Conservation (phyloP, 1,139 yeast species). For the Meyerozyma guilliermondii region DNA sequence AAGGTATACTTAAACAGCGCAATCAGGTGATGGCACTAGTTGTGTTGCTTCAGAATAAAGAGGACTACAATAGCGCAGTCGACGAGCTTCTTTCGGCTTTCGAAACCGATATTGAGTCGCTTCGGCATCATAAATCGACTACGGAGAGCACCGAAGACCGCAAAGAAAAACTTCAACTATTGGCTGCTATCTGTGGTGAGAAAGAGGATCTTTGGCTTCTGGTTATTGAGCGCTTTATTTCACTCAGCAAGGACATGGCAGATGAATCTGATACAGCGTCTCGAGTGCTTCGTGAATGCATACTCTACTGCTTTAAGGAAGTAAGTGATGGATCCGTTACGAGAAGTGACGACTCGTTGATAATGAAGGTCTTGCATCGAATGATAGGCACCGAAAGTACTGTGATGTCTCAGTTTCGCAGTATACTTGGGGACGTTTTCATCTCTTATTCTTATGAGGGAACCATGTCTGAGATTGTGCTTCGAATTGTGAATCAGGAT, state of each 20-base stretch:
- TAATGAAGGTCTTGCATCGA: constrained; percentile 8
- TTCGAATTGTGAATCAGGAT: constrained; percentile 50
- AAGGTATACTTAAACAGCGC: neutral
- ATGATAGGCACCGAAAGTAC: constrained; percentile 7
- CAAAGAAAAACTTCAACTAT: constrained; percentile 4
- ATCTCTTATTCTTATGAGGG: constrained; percentile 62
- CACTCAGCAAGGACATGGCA: constrained; percentile 17
- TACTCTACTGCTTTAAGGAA: constrained; percentile 48
- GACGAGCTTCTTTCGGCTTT: neutral
- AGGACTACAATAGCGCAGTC: neutral
- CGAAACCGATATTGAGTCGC: neutral
- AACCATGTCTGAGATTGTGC: constrained; percentile 49
- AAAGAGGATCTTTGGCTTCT: constrained; percentile 39
- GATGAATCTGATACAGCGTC: neutral
- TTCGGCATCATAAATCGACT: neutral
- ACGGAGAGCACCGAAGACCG: neutral
- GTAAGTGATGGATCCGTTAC: constrained; percentile 29
- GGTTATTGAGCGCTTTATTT: constrained; percentile 26
- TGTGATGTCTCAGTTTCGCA: constrained; percentile 27
- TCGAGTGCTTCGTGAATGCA: constrained; percentile 18
- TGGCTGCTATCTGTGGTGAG: constrained; percentile 16
- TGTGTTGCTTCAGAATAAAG: neutral
- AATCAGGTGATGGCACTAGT: neutral
- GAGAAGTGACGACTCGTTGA: neutral
- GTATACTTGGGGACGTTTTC: constrained; percentile 58